Base-by-base conservation (phyloP, 805 yeast species). In the Nakazawaea populi region DNA sequence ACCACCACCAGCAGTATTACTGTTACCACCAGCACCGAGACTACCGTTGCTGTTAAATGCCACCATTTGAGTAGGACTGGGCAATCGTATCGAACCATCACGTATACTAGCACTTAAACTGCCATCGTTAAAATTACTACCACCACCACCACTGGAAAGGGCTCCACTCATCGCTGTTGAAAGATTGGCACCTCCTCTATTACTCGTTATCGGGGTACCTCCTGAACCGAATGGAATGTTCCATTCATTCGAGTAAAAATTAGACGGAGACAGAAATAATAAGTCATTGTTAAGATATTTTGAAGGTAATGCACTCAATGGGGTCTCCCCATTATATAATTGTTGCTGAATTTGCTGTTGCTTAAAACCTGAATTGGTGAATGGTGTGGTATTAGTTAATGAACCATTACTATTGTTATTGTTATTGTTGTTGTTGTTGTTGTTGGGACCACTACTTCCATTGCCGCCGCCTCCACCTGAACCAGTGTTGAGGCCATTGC, bases 221-320 rank as follows among this genome's bases (percentile, higher is more conserved):
- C 68, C 68, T 2, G 71, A 62, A 5, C 77, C 76, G 60, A 70
- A 73, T 9, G 77, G 74, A 11, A 73, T 67, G 46, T 70, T 70
- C 83, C 83, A 80, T 43, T 79, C 84, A 49, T 80, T 74, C 6
- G 82, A 78, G 58, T 85, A 87, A 57, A 83, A 82, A 55, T 79
- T 85, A n/a, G 83, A 78, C 0, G 96, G 96, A 5, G 92, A 85
- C 32, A 90, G 91, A 59, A 88, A 81, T 61, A 85, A 71, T 11
- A 46, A 42, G 32, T 50, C 53, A 58, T 87, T 95, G 52, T 76
- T 76, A 41, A 86, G 80, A 58, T 82, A 87, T 47, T 86, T 73
- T 2, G 87, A 79, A 2, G 95, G 91, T 28, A 87, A 68, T 6
- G 85, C 85, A 3, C 82, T 72, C 11, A 85, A 65, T 3, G 91